Evolutionary conservation across 768 basidiomycete genomes (phyloP).

Genomic region (Chalciporus sphaerocephalus): DNA sequence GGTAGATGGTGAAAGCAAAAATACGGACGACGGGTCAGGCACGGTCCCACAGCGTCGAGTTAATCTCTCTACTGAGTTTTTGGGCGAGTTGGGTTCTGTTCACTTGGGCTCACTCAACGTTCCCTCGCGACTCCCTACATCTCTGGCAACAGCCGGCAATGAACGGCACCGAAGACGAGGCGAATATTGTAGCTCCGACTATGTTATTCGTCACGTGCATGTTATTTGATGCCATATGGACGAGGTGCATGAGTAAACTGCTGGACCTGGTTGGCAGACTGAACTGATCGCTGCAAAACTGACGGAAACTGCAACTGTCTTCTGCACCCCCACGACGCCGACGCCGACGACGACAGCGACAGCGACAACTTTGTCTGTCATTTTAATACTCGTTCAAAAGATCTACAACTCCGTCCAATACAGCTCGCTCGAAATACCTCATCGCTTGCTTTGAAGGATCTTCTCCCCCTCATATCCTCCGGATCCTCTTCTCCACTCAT

Average conservation of each 20-base stretch:
- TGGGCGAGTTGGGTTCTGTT: too few relatives aligned
- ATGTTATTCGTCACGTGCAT: constrained; percentile 9
- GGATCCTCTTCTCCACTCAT: constrained; percentile 9
- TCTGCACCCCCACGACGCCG: constrained; percentile 4
- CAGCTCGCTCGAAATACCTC: constrained; percentile 11
- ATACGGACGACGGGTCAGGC: background rate
- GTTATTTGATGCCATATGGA: constrained; percentile 2
- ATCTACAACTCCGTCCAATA: constrained; percentile 6
- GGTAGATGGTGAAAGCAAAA: background rate
- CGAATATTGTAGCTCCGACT: background rate
- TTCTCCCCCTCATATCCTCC: constrained; percentile 1
- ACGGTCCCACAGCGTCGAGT: constrained; percentile 4
- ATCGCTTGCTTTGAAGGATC: constrained; percentile 4
- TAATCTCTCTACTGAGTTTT: background rate
- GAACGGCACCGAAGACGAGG: background rate
- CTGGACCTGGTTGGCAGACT: background rate
- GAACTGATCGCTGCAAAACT: constrained; percentile 1
- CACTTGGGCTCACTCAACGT: background rate
- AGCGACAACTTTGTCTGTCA: background rate
- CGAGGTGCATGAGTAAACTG: constrained; percentile 4
- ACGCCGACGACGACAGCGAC: too few relatives aligned
- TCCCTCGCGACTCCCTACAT: background rate
- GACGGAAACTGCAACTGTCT: background rate
- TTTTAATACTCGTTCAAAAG: background rate
- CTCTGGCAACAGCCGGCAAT: background rate